Conservation (phyloP, 2,329 filamentous ascomycete genomes). For the Sclerotinia glacialis region DNA sequence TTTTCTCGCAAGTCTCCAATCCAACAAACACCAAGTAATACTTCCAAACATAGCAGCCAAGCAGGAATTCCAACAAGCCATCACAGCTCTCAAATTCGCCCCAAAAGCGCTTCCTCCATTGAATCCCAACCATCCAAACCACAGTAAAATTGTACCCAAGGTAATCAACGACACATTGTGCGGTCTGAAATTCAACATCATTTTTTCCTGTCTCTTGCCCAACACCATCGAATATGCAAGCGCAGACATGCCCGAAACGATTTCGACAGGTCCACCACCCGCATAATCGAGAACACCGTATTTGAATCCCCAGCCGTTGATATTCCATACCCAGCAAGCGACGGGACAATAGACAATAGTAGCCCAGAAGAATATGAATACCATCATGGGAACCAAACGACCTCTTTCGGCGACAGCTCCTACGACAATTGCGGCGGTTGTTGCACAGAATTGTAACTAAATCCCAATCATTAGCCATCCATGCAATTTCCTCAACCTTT, state of each 20-base stretch:
- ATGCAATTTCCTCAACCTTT: not conserved
- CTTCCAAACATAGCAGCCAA: constrained; percentile 75
- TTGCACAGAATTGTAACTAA: constrained; percentile 94
- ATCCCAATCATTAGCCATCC: not conserved
- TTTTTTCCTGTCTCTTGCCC: constrained; percentile 93
- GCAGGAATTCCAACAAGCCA: constrained; percentile 98
- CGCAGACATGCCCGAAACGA: constrained; percentile 87
- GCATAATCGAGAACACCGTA: constrained; percentile 96
- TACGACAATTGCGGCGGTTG: constrained; percentile 87
- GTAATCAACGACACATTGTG: constrained; percentile 98
- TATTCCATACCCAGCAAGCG: constrained; percentile 95
- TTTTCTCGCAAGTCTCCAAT: constrained; percentile 69
- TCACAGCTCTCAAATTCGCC: constrained; percentile 87
- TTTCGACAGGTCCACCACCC: constrained; percentile 95
- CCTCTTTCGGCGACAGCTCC: constrained; percentile 93
- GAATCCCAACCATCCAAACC: constrained; percentile 99
- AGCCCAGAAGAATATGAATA: constrained; percentile 95
- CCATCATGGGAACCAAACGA: constrained; percentile 86
- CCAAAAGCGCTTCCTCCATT: constrained; percentile 95
- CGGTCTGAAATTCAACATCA: constrained; percentile 99
- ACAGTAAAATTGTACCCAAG: constrained; percentile 89
- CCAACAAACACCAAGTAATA: constrained; percentile 91
- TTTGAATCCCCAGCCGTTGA: constrained; percentile 86
- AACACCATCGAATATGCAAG: constrained; percentile 95
- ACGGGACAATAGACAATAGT: constrained; percentile 97